phyloP scores from a whole-genome alignment of 495 filamentous ascomycete species.

The Amniculicola lignicola region DNA sequence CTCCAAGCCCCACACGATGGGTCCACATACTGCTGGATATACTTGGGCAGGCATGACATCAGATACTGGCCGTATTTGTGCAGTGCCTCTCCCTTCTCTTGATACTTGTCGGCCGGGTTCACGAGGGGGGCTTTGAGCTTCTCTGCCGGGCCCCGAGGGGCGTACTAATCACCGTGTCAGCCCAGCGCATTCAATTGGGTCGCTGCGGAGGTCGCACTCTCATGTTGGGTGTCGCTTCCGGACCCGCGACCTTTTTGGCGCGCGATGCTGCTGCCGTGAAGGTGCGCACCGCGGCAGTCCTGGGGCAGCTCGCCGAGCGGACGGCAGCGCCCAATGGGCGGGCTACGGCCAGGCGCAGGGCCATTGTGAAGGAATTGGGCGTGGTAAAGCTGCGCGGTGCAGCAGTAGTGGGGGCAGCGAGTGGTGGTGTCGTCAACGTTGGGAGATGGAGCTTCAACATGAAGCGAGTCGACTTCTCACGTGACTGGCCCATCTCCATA shows the following conservation, averaged over 20 bases:
- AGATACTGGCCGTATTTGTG: constrained; percentile 96
- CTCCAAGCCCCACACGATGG: background rate
- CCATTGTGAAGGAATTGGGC: constrained; percentile 29
- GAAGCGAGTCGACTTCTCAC: constrained; percentile 1
- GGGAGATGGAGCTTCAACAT: background rate
- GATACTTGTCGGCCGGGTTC: constrained; percentile 90
- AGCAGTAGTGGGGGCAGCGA: constrained; percentile 9
- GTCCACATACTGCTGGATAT: constrained; percentile 72
- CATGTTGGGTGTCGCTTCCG: constrained; percentile 40
- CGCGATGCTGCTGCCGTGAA: constrained; percentile 37
- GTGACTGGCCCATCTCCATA: too few species aligned
- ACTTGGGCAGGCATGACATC: constrained; percentile 93
- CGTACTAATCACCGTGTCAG: constrained; percentile 25
- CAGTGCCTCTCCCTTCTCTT: constrained; percentile 74
- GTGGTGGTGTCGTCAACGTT: constrained; percentile 26
- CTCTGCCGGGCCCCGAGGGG: constrained; percentile 41
- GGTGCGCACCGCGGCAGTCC: constrained; percentile 25
- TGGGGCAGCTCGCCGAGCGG: constrained; percentile 26
- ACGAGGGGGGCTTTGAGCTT: constrained; percentile 74
- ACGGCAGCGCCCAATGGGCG: constrained; percentile 31
- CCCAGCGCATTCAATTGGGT: background rate
- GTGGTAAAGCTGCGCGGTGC: constrained; percentile 7
- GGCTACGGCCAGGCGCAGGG: constrained; percentile 32
- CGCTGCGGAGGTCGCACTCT: constrained; percentile 41
- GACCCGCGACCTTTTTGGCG: constrained; percentile 33